phyloP scores from a whole-genome alignment of 2,329 filamentous ascomycete species.

The Teratosphaeriaceae sp. region DNA sequence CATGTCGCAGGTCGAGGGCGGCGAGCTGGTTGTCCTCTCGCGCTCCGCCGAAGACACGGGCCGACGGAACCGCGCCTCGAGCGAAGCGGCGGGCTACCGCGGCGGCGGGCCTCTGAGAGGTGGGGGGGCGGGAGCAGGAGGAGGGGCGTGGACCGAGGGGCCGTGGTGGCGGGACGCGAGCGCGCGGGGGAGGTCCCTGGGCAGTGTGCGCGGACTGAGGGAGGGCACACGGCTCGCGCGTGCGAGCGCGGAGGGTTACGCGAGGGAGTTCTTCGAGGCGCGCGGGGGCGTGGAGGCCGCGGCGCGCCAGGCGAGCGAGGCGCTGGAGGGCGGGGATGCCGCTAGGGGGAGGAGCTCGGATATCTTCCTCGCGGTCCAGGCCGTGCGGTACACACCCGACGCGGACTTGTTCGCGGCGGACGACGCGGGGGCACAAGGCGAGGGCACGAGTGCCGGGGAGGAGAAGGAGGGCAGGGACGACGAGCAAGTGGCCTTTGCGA shows the following conservation, averaged over 20 bases:
- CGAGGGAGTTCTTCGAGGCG: constrained; percentile 72
- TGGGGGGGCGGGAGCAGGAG: constrained; percentile 38
- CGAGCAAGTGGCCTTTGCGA: constrained; percentile 63
- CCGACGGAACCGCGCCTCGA: constrained; percentile 50
- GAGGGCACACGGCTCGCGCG: constrained; percentile 90
- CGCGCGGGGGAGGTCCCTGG: constrained; percentile 61
- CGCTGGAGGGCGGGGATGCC: constrained; percentile 79
- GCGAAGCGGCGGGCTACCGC: constrained; percentile 49
- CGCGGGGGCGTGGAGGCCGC: constrained; percentile 75
- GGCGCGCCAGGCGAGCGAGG: constrained; percentile 70
- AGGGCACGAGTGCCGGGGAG: constrained; percentile 20
- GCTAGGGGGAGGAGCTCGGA: constrained; percentile 85
- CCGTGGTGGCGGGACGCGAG: constrained; percentile 80
- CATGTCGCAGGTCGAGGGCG: constrained; percentile 98
- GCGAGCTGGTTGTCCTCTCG: constrained; percentile 89
- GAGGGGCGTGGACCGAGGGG: constrained; percentile 80
- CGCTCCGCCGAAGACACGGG: constrained; percentile 87
- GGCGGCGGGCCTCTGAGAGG: constrained; percentile 40
- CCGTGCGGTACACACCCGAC: constrained; percentile 61
- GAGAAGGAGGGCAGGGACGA: constrained; percentile 45
- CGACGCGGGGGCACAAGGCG: constrained; percentile 13
- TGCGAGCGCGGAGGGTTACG: constrained; percentile 81
- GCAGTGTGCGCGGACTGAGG: constrained; percentile 68
- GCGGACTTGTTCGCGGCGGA: constrained; percentile 61
- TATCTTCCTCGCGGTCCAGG: constrained; percentile 93